Evolutionary conservation across 2,329 filamentous ascomycete species (phyloP).

Genomic region (Fusarium xylarioides): DNA sequence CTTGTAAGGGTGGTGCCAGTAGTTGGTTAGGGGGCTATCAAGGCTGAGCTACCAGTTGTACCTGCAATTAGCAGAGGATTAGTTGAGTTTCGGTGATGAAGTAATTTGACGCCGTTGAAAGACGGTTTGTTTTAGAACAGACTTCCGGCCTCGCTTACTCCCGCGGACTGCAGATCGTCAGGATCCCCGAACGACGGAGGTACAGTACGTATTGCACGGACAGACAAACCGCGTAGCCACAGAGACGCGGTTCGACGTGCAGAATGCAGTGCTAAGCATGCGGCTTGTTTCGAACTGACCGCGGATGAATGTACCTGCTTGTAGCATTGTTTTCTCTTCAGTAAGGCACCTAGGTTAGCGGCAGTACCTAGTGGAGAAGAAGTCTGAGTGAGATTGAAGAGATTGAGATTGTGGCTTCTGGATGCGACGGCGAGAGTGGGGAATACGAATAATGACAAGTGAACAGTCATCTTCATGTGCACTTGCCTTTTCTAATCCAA

Average conservation of each 20-base stretch:
- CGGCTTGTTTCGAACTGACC: conserved; percentile 18
- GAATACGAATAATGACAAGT: conserved; percentile 23
- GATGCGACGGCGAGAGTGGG: neutral
- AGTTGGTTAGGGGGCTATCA: conserved; percentile 2
- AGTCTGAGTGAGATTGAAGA: conserved; percentile 10
- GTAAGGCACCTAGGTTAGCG: neutral
- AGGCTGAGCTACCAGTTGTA: conserved; percentile 7
- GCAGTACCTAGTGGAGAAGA: conserved; percentile 24
- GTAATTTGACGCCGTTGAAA: conserved; percentile 14
- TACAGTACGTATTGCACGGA: neutral
- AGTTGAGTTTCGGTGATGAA: neutral
- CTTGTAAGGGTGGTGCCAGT: conserved; percentile 28
- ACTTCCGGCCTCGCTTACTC: conserved; percentile 18
- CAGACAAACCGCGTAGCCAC: neutral
- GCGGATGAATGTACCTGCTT: conserved; percentile 10
- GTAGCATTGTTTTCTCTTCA: neutral
- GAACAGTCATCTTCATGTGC: conserved; percentile 10
- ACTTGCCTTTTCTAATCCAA: conserved; percentile 9
- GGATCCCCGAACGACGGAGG: neutral
- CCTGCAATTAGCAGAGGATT: neutral
- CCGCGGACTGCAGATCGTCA: conserved; percentile 15
- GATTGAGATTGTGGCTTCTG: conserved; percentile 15
- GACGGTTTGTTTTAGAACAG: conserved; percentile 5
- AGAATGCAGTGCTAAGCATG: conserved; percentile 18
- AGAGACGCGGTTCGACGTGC: conserved; percentile 2